phyloP scores from a whole-genome alignment of 2,329 filamentous ascomycete genomes.

The Sarocladium brachiariae region DNA sequence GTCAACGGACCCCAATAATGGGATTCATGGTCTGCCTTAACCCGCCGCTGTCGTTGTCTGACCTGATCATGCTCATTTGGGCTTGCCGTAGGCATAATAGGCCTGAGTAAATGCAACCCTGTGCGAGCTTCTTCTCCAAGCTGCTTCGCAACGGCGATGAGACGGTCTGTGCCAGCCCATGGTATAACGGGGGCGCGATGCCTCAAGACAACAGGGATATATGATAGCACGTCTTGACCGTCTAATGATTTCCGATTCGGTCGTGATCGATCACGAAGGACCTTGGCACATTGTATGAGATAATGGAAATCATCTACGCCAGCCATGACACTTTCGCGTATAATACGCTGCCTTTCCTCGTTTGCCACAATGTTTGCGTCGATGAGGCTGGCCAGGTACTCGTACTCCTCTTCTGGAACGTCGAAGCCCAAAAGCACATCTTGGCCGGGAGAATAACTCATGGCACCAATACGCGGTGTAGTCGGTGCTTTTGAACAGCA shows the following conservation, averaged over 20 bases:
- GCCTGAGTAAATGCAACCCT: neutral
- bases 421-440: constrained; percentile 26
- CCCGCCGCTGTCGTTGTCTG: neutral
- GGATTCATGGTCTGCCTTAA: neutral
- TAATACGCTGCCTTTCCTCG: constrained; percentile 21
- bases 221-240: constrained; percentile 26
- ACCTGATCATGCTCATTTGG: neutral
- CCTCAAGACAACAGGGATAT: constrained; percentile 6
- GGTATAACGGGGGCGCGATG: constrained; percentile 4
- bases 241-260: constrained; percentile 19
- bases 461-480: neutral
- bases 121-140: constrained; percentile 17
- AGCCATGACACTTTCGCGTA: constrained; percentile 25
- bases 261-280: constrained; percentile 17
- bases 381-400: constrained; percentile 26
- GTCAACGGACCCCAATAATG: neutral
- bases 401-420: constrained; percentile 21
- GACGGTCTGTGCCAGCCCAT: constrained; percentile 29
- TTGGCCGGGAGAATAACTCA: constrained; percentile 15
- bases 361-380: constrained; percentile 19
- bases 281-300: constrained; percentile 26
- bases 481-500: neutral
- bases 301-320: constrained; percentile 27
- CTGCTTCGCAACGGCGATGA: constrained; percentile 24
- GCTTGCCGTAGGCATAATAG: neutral